Evolutionary conservation across 495 filamentous ascomycete species (phyloP).

Genomic region (Daldinia grandis): DNA sequence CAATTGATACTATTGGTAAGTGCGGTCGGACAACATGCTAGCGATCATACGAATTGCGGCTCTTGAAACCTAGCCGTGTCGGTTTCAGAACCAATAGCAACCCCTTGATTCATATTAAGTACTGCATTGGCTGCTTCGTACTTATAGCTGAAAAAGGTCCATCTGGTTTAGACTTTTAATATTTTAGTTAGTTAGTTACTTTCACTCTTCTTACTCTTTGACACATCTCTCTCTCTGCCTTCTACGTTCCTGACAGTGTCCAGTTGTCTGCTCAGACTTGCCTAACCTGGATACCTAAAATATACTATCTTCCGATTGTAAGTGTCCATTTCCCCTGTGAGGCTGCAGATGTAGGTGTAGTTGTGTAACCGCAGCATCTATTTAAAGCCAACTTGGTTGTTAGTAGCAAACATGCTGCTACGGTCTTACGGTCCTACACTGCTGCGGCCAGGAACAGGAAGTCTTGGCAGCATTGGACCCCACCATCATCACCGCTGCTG

Average conservation of each 20-base stretch:
- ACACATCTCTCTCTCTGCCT: too few relatives aligned
- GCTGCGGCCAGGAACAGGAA: slow-evolving; percentile 31
- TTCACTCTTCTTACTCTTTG: neutral
- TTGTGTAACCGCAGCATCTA: slow-evolving; percentile 4
- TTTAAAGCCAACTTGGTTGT: neutral
- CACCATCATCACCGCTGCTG: slow-evolving; percentile 21
- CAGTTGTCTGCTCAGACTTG: neutral
- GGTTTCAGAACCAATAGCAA: slow-evolving; percentile 30
- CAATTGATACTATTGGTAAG: neutral
- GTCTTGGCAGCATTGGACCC: slow-evolving; percentile 35
- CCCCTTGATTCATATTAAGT: slow-evolving; percentile 20
- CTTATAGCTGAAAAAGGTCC: neutral
- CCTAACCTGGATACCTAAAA: neutral
- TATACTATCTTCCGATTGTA: neutral
- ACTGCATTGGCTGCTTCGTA: neutral
- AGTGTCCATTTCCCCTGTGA: neutral
- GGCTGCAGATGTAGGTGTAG: neutral
- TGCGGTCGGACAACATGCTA: slow-evolving; percentile 29
- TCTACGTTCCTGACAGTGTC: neutral
- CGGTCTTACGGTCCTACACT: too few relatives aligned
- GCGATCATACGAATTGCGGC: slow-evolving; percentile 36
- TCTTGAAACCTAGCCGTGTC: slow-evolving; percentile 35
- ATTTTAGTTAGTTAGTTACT: neutral
- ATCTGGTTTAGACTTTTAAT: neutral
- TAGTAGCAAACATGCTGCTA: slow-evolving; percentile 1